Base-by-base conservation (phyloP, 192 early-diverging fungal genomes). In the Chytriomyces confervae region DNA sequence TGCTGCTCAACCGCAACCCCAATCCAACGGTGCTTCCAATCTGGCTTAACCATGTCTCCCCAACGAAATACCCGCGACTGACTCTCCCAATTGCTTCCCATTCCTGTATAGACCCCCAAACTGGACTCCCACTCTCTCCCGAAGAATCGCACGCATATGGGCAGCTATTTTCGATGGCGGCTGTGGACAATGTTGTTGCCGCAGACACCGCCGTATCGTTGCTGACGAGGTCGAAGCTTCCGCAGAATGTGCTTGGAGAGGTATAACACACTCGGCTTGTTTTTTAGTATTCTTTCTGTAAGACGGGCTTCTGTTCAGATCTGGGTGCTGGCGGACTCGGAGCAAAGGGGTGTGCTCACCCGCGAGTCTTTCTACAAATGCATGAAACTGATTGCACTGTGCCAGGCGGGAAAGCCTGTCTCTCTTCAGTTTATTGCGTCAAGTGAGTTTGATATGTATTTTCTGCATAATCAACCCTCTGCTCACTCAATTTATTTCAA, bases 381-480 rank as follows among this genome's bases (percentile, higher is more conserved):
- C 8, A 78, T 97, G 69, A 98, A 97, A 80, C 84, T 96, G 62
- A 96, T 98, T 79, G 92, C 95, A 36, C 84, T 95, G 20, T 93
- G 89, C 10, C 97, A 98, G 79, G 85, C 86, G 57, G 91, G 92
- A 20, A 86, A 91, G 70, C 84, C 84, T 6, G 87, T 84, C 43
- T 88, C 84, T 50, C 78, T 90, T 36, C 69, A 90, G 10, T 71
- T 80, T 49, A 80, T 93, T n/a, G 82, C 77, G 23, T 69, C 66
- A 18, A 75, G 91, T 91, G 87, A 57, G 76, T 72, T 13, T 11
- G 23, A 8, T 3, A 13, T 57, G 10, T 18, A 47, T 57, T 20
- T 57, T 57, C 53, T 57, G 53, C 3, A 3, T 3, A 13, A 20
- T 57, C 20, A 57, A 5, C 20, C 53, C 20, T 57, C 53, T 18